Percentiles rank a stretch among this genome's conserved stretches.
Conservation (phyloP, 2,329 filamentous ascomycete genomes). For the Epichloe sibirici region DNA sequence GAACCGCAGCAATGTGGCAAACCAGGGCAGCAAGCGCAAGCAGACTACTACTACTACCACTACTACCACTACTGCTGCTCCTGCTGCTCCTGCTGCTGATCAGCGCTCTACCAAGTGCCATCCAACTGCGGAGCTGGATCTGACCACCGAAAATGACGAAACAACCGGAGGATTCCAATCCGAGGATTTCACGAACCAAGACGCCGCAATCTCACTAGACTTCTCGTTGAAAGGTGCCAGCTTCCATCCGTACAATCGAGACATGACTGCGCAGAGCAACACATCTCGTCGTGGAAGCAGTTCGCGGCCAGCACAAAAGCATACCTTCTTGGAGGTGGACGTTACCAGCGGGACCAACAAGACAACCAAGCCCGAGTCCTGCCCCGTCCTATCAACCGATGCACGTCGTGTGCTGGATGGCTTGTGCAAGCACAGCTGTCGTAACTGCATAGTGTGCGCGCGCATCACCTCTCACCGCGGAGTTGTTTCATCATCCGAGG, state of each 20-base stretch:
- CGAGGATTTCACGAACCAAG: constrained; percentile 21
- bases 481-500: constrained; percentile 24
- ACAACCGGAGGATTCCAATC: constrained; percentile 22
- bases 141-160: constrained; percentile 21
- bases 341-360: constrained; percentile 13
- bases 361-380: constrained; percentile 17
- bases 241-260: constrained; percentile 4
- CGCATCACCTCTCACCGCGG: constrained; percentile 37
- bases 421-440: constrained; percentile 41
- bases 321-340: constrained; percentile 12
- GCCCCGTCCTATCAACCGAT: constrained; percentile 37
- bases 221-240: constrained; percentile 13
- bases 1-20: constrained; percentile 22
- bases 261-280: constrained; percentile 14
- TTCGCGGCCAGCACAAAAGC: constrained; percentile 16
- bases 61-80: no score
- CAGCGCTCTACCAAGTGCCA: constrained; percentile 2
- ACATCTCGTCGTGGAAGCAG: constrained; percentile 14
- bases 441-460: constrained; percentile 45
- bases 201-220: constrained; percentile 21
- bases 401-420: constrained; percentile 40
- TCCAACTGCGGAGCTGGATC: constrained; percentile 13
- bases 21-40: constrained; percentile 31
- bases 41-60: constrained; percentile 1
- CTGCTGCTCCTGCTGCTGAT: not conserved